phyloP scores from a whole-genome alignment of 2,329 filamentous ascomycete species.

The Davidsoniella neocaledoniae region DNA sequence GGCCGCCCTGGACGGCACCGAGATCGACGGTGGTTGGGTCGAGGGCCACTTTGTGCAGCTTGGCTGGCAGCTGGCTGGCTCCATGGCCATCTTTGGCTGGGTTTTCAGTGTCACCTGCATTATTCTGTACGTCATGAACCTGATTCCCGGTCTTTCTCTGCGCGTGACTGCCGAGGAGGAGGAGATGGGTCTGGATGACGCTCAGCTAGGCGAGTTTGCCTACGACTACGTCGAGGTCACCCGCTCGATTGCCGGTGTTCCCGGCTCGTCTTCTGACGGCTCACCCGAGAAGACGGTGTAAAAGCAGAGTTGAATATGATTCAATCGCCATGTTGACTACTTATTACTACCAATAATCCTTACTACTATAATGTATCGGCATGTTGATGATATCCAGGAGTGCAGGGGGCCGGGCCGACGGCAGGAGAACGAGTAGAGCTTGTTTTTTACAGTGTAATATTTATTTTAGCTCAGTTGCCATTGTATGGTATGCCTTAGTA shows the following conservation, averaged over 20 bases:
- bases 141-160: slow-evolving; percentile 52
- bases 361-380: too few species aligned
- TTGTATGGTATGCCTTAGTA: too few species aligned
- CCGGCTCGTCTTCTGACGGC: slow-evolving; percentile 9
- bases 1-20: slow-evolving; percentile 48
- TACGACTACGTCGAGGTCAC: slow-evolving; percentile 66
- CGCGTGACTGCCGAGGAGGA: slow-evolving; percentile 51
- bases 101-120: slow-evolving; percentile 51
- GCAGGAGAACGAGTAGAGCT: too few species aligned
- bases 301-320: background rate
- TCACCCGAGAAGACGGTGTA: slow-evolving; percentile 12
- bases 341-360: too few species aligned
- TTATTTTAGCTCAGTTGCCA: too few species aligned
- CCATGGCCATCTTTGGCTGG: slow-evolving; percentile 46
- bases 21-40: slow-evolving; percentile 48
- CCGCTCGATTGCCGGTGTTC: slow-evolving; percentile 36
- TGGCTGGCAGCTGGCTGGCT: slow-evolving; percentile 54
- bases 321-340: too few species aligned
- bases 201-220: slow-evolving; percentile 66
- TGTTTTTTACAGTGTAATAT: too few species aligned
- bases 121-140: slow-evolving; percentile 55
- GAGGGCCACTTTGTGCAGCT: slow-evolving; percentile 55
- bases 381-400: too few species aligned
- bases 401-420: too few species aligned
- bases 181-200: slow-evolving; percentile 53